These are phyloP conservation scores for Cornus controversa DNA, from an alignment of 148 eudicot species.

Conservation along the genomic window DNA sequence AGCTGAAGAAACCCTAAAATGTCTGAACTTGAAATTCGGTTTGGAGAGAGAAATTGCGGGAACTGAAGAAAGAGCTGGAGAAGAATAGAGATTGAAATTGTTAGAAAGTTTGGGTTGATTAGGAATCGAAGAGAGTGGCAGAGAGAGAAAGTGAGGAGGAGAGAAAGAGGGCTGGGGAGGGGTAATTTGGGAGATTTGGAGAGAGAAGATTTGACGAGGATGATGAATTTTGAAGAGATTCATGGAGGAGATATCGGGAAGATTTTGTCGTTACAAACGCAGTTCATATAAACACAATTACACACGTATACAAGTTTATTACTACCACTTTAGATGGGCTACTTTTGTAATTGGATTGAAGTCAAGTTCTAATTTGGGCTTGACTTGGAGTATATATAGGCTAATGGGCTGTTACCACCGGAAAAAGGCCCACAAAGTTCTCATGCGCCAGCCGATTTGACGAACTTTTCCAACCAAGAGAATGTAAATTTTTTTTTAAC, in stretches of 20 bases:
- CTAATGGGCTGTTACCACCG: too few species aligned
- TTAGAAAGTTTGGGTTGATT: background rate
- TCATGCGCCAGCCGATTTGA: too few species aligned
- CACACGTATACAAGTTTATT: too few species aligned
- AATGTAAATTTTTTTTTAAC: too few species aligned
- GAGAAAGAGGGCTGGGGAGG: background rate
- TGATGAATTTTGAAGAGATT: constrained; percentile 10
- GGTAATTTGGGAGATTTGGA: background rate
- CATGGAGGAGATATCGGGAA: constrained; percentile 5
- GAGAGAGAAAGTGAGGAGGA: constrained; percentile 10
- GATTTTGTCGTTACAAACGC: background rate
- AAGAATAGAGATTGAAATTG: constrained; percentile 7
- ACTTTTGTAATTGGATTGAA: background rate
- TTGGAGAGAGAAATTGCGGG: constrained; percentile 9
- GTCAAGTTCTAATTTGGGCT: background rate
- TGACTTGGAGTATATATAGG: background rate
- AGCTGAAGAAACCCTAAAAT: constrained; percentile 30
- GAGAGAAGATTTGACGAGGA: background rate
- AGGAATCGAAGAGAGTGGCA: background rate
- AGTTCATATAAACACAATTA: background rate
- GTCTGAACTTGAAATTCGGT: constrained; percentile 2
- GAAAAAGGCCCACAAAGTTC: too few species aligned
- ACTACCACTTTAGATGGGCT: background rate
- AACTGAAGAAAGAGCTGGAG: constrained; percentile 7
- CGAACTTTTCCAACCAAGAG: too few species aligned